Evolutionary conservation across 257 asterid genomes (phyloP), one percentile per base, ranked within the genome.

Genomic region (Cinchona pubescens): DNA sequence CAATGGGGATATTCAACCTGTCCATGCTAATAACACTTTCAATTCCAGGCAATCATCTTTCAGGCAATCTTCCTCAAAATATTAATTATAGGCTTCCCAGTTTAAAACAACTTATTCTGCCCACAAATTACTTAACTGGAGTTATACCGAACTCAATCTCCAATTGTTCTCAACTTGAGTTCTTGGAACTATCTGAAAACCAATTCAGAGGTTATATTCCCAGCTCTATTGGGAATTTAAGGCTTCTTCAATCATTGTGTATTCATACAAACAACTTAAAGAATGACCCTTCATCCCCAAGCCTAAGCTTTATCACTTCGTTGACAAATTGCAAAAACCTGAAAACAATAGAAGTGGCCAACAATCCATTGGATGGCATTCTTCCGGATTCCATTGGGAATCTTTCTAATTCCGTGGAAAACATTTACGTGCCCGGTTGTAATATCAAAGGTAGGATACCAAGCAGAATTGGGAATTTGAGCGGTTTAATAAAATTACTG

Each of bases 311-410:
- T 29, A 38, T 79, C 45, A 30, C 35, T 7, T 69, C 64, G 12
- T 56, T 81, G 70, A 43, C 77, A 13, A 76, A 49, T 21, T 81
- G 83, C 73, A 73, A 43, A 18, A 14, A 71, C 40, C 55, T 78
- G 30, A 64, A 15, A 12, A 3, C 0, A 10, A 64, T 71, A 18
- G 38, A 16, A 6, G 18, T 79, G 15, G 1, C 14, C 30, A 2
- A 34, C 35, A 85, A 82, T 71, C 72, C 73, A 7, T 67, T 82
- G 0, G 63, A 53, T 45, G 83, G 85, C 16, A 11, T 21, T 30
- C 69, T 85, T 19, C 84, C 83, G 3, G 56, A 40, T 16, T 75
- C 88, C 7, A 27, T 82, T 67, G 83, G 86, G 53, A 74, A 87
- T 83, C 66, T 59, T 78, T 30, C 85, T 1, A 75, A 81, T 19